Conservation (phyloP, 2,329 filamentous ascomycete genomes). For the Aspergillus carbonarius region DNA sequence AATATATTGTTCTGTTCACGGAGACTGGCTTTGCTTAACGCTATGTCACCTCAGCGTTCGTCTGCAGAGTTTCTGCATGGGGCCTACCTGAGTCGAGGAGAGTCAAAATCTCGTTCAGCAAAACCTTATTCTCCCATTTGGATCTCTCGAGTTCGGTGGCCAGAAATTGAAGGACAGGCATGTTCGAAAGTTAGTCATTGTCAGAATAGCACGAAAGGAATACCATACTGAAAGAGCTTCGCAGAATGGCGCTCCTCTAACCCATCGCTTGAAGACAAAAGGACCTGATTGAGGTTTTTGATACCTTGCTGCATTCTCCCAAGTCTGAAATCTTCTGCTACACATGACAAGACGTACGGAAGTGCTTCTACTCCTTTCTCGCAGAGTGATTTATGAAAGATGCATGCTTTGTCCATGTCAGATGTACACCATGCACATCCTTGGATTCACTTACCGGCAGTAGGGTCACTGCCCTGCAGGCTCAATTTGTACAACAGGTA, state of each 20-base stretch:
- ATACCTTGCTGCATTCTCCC: slow-evolving; percentile 63
- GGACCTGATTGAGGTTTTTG: slow-evolving; percentile 58
- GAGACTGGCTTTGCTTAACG: slow-evolving; percentile 39
- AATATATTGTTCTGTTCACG: slow-evolving; percentile 51
- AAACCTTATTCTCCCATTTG: slow-evolving; percentile 19
- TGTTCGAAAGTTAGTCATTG: slow-evolving; percentile 25
- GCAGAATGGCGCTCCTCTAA: slow-evolving; percentile 58
- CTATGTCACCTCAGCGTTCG: neutral
- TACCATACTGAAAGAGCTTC: slow-evolving; percentile 61
- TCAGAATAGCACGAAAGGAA: neutral
- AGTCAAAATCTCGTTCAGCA: slow-evolving; percentile 53
- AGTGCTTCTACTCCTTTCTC: slow-evolving; percentile 53
- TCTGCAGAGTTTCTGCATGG: too few species aligned
- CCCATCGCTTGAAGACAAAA: slow-evolving; percentile 53
- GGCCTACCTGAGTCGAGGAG: slow-evolving; percentile 53
- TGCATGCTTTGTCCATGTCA: slow-evolving; percentile 52
- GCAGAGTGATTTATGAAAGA: slow-evolving; percentile 62
- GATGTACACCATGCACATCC: neutral
- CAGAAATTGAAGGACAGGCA: slow-evolving; percentile 47
- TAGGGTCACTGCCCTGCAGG: slow-evolving; percentile 57
- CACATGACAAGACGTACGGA: slow-evolving; percentile 74
- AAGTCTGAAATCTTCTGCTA: slow-evolving; percentile 69
- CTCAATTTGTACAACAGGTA: slow-evolving; percentile 76
- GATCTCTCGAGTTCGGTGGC: slow-evolving; percentile 43
- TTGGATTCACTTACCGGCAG: slow-evolving; percentile 46